A percentile compares a stretch with the other conserved stretches of the same genome.
Evolutionary conservation across 805 yeast genomes (phyloP).

Genomic region (Candida tibetensis): DNA sequence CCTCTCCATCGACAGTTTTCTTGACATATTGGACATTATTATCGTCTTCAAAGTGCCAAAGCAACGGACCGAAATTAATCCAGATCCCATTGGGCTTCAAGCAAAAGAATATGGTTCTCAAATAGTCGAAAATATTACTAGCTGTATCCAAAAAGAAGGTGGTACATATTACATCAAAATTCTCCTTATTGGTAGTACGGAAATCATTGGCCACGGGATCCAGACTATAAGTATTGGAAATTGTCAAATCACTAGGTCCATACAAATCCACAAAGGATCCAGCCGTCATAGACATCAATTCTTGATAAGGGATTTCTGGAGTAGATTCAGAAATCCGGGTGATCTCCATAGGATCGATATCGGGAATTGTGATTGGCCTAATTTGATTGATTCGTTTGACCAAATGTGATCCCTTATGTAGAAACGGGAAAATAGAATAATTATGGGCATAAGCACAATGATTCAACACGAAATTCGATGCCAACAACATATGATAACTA

Average conservation of each 20-base stretch:
- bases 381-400: constrained; percentile 44
- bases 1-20: constrained; percentile 17
- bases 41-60: constrained; percentile 70
- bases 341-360: constrained; percentile 43
- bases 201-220: constrained; percentile 42
- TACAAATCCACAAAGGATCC: constrained; percentile 71
- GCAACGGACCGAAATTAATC: constrained; percentile 66
- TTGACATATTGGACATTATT: constrained; percentile 22
- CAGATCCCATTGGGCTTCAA: constrained; percentile 49
- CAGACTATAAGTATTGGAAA: constrained; percentile 33
- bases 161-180: constrained; percentile 49
- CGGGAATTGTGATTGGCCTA: constrained; percentile 54
- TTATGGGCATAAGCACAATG: constrained; percentile 38
- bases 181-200: constrained; percentile 34
- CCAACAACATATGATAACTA: constrained; percentile 60
- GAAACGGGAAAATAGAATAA: constrained; percentile 49
- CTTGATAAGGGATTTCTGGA: constrained; percentile 43
- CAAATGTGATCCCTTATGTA: constrained; percentile 51
- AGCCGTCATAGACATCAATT: constrained; percentile 66
- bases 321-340: constrained; percentile 24
- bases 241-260: constrained; percentile 45
- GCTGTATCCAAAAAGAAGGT: constrained; percentile 67
- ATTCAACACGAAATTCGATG: constrained; percentile 54
- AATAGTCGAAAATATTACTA: constrained; percentile 54
- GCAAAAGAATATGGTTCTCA: constrained; percentile 46